A percentile compares a stretch with the other conserved stretches of the same genome.
Conservation (phyloP, 345 rosid genomes). For the Psidium guajava region DNA sequence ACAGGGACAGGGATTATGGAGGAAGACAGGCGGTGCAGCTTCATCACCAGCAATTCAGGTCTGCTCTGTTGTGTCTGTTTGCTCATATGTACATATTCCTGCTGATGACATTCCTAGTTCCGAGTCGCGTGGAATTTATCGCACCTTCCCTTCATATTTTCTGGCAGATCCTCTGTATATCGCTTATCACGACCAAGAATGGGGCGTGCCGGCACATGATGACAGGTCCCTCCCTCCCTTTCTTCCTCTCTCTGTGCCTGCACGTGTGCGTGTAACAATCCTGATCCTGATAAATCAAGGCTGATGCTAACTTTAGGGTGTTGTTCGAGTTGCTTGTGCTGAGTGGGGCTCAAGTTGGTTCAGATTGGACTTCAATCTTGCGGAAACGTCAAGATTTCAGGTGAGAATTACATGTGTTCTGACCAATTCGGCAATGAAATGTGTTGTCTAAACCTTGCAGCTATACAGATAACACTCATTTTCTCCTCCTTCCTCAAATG, state of each 20-base stretch:
- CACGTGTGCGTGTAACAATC: not conserved
- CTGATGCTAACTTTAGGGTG: conserved; percentile 15
- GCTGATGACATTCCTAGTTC: not conserved
- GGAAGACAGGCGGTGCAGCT: conserved; percentile 38
- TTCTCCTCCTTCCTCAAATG: not conserved
- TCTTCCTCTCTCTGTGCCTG: not conserved
- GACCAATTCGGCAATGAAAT: not conserved
- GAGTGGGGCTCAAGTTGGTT: conserved; percentile 58
- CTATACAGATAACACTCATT: not conserved
- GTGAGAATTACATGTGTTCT: not conserved
- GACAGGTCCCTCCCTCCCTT: conserved; percentile 21
- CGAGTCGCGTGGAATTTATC: not conserved
- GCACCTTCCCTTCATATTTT: not conserved
- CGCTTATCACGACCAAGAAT: conserved; percentile 56
- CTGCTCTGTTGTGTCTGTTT: not conserved
- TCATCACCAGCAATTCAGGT: conserved; percentile 57
- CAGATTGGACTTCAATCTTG: conserved; percentile 59
- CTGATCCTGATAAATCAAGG: not conserved
- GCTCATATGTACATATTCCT: not conserved
- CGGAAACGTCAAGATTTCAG: conserved; percentile 45
- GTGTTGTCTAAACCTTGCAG: not conserved
- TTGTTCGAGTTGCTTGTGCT: conserved; percentile 47
- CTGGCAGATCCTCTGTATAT: conserved; percentile 45
- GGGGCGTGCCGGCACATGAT: conserved; percentile 62
- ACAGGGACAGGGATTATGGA: not conserved